These are phyloP conservation scores for Phytophthora pinifolia DNA, from an alignment of 352 stramenopile species.

Conservation along the genomic window DNA sequence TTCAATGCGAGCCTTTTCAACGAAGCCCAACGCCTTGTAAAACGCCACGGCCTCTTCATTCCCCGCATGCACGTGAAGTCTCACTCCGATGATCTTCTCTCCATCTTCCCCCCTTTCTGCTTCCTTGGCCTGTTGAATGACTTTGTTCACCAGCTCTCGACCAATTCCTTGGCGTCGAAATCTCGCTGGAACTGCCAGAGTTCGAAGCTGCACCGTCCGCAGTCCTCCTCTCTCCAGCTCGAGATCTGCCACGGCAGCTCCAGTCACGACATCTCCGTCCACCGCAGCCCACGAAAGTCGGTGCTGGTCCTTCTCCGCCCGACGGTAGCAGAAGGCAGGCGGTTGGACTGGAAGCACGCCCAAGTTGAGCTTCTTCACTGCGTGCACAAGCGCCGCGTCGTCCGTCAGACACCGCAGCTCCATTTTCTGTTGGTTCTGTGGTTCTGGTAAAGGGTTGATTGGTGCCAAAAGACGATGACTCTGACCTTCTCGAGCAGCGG, in stretches of 20 bases:
- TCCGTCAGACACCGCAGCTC: slow-evolving; percentile 50
- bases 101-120: neutral
- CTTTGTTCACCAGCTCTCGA: slow-evolving; percentile 32
- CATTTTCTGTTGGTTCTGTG: slow-evolving; percentile 7
- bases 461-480: slow-evolving; percentile 22
- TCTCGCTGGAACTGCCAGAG: slow-evolving; percentile 35
- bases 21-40: slow-evolving; percentile 55
- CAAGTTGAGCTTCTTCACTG: slow-evolving; percentile 66
- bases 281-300: slow-evolving; percentile 50
- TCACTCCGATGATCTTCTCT: slow-evolving; percentile 26
- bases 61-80: slow-evolving; percentile 60
- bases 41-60: slow-evolving; percentile 68
- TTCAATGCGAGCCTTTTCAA: slow-evolving; percentile 43
- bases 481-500: slow-evolving; percentile 27
- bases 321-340: slow-evolving; percentile 65
- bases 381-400: slow-evolving; percentile 41
- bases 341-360: slow-evolving; percentile 66
- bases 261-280: slow-evolving; percentile 16
- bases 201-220: slow-evolving; percentile 42
- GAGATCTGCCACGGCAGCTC: slow-evolving; percentile 43
- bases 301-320: slow-evolving; percentile 43
- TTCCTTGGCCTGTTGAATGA: slow-evolving; percentile 37
- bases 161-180: slow-evolving; percentile 46
- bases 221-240: slow-evolving; percentile 33
- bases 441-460: slow-evolving; percentile 14